Evolutionary conservation across 768 basidiomycete species (phyloP).

Genomic region (Kwoniella mangroviensis): DNA sequence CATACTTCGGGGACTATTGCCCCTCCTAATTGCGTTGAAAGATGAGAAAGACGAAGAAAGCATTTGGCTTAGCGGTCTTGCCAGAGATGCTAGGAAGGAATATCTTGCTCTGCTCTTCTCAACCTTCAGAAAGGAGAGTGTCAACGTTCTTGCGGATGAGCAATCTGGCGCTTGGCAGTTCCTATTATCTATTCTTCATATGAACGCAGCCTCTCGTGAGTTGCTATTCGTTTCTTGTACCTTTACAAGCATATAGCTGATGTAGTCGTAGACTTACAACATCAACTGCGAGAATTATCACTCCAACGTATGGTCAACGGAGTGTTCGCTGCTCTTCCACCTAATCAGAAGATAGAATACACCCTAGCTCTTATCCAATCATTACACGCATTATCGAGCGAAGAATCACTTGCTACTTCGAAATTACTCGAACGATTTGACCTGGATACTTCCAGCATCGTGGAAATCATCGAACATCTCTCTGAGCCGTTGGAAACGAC

Average conservation of each 20-base stretch:
- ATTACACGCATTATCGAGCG: conserved; percentile 28
- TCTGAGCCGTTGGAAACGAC: conserved; percentile 37
- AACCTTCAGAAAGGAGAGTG: conserved; percentile 20
- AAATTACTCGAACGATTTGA: conserved; percentile 25
- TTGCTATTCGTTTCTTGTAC: neutral
- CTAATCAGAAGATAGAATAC: conserved; percentile 65
- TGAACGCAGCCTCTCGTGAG: conserved; percentile 1
- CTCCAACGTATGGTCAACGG: conserved; percentile 54
- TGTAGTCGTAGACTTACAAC: neutral
- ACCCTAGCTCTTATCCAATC: conserved; percentile 66
- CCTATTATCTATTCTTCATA: conserved; percentile 14
- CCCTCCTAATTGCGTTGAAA: conserved; percentile 62
- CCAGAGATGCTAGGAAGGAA: conserved; percentile 9
- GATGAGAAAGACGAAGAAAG: conserved; percentile 29
- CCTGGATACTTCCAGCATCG: conserved; percentile 28
- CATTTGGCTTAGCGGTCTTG: conserved; percentile 16
- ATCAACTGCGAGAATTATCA: conserved; percentile 26
- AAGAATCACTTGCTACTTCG: conserved; percentile 27
- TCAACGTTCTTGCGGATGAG: conserved; percentile 25
- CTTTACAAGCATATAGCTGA: neutral
- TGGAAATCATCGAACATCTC: conserved; percentile 25
- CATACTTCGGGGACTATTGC: conserved; percentile 66
- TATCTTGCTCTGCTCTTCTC: conserved; percentile 37
- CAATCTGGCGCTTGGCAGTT: conserved; percentile 43
- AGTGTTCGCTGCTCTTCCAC: conserved; percentile 64